Evolutionary conservation across 176 grass and related monocot genomes (phyloP), one percentile per base, ranked within the genome.

Genomic region (Avena atlantica): DNA sequence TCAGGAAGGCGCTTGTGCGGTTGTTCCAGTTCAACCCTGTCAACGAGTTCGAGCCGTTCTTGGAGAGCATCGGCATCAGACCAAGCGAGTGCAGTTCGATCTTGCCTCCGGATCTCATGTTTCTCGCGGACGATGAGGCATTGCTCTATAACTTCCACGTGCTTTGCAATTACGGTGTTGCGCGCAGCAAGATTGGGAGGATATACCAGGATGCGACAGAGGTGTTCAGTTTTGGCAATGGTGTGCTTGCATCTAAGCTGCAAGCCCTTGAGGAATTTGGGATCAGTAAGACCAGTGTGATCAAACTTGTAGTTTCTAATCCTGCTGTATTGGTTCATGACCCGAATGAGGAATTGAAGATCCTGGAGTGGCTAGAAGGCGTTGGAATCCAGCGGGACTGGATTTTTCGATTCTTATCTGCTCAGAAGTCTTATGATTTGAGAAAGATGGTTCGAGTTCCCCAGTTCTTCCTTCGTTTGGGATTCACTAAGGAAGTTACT

Each of bases 21-120:
- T 61, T 91, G 36, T 91, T 95, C 42, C 49, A 72, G 3, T 95
- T 89, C 84, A 34, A 92, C 57, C 93, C 93, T 16, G 78, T 95
- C 77, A 92, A 95, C 3, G 93, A 95, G 76, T 92, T 92, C 24
- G 93, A 91, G 81, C 93, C 90, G 0, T 95, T 95, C 88, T 85
- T 95, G 1, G 88, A 95, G 86, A 92, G 93, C 72, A 92, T 95
- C 17, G 93, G 90, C 78, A 60, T 95, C 15, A 75, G 71, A 31
- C 84, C 76, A 4, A 40, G 40, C 15, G 84, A 95, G 49, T 88
- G 84, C 49, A 42, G 76, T 27, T 25, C 79, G 9, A 58, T 91
- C 31, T 75, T 95, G 73, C 93, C 88, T 70, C 83, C 31, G 37
- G 81, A 95, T 78, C 89, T 92, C 80, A 85, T 95, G 78, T 95